phyloP scores from a whole-genome alignment of 2,329 filamentous ascomycete species.

The Shiraia bambusicola region DNA sequence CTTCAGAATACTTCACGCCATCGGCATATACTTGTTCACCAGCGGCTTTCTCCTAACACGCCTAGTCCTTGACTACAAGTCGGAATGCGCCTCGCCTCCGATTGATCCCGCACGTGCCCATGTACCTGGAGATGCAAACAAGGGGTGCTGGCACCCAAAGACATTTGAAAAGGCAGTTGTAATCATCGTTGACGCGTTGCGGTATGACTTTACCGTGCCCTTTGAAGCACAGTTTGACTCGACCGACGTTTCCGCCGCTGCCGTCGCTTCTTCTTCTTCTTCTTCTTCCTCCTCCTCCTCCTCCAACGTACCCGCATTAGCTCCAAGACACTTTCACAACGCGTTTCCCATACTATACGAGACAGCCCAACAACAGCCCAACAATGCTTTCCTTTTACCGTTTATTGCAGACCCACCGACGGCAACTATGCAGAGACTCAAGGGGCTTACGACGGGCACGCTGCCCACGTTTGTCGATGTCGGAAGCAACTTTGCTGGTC shows the following conservation, averaged over 20 bases:
- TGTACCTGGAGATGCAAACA: constrained; percentile 47
- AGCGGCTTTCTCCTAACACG: constrained; percentile 92
- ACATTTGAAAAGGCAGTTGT: constrained; percentile 90
- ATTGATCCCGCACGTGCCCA: constrained; percentile 51
- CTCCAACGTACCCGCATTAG: constrained; percentile 12
- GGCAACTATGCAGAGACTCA: constrained; percentile 85
- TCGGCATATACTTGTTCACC: constrained; percentile 89
- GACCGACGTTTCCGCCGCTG: constrained; percentile 21
- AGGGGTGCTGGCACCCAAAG: constrained; percentile 95
- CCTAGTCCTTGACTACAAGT: constrained; percentile 74
- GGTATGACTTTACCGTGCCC: constrained; percentile 95
- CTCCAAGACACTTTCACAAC: constrained; percentile 74
- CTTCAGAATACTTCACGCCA: constrained; percentile 66
- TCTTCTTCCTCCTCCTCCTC: no score
- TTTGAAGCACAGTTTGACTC: constrained; percentile 58
- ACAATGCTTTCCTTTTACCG: constrained; percentile 84
- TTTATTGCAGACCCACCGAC: constrained; percentile 98
- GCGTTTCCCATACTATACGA: constrained; percentile 86
- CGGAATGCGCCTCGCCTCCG: constrained; percentile 75
- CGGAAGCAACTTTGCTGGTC: constrained; percentile 93
- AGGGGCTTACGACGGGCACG: constrained; percentile 92
- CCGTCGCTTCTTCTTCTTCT: no score
- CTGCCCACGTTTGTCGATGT: constrained; percentile 92
- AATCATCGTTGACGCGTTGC: constrained; percentile 86
- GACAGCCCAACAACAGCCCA: constrained; percentile 69